Base-by-base conservation (phyloP, 202 grass and related monocot genomes). In the Eragrostis tef region DNA sequence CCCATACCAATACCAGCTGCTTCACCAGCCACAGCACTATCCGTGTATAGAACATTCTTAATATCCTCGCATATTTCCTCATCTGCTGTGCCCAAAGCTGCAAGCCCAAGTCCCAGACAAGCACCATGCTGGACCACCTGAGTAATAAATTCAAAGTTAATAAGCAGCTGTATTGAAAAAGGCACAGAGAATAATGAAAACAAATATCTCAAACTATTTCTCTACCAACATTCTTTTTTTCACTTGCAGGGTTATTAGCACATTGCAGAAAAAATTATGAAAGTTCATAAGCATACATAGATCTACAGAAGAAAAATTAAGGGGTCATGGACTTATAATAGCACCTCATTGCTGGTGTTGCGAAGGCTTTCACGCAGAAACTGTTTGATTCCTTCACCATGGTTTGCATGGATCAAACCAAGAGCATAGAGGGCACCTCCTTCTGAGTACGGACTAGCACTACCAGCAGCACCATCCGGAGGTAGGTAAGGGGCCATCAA, bases 91-190 rank as follows among this genome's bases (percentile, higher is more conserved):
- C 96, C 96, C 27, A 99, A 77, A 83, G 93, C 91, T 61, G 96
- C 89, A 76, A 99, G 91, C 51, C 96, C 96, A 16, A 99, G 85
- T 60, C 96, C 96, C 81, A 99, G 77, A 79, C 96, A 99, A 58
- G 96, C 96, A 47, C 96, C 96, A 22, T 99, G 96, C 75, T 99
- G 96, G 71, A 99, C 94, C n/a, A 96, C 96, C 96, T 99, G 86
- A 67, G 79, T 48, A 47, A 79, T 81, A 4, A 22, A 9, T 82
- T 49, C 26, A 22, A 66, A 82, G 66, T 89, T 41, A 86, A 61
- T 14, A 82, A 71, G 27, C 2, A 49, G 36, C 42, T 73, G 10
- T 42, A 67, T 52, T 71, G 73, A 49, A 52, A 24, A 19, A 57
- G 34, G 9, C 17, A 3, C 1, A 34, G 48, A 51, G 26, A 19